Base-by-base conservation (phyloP, 1,284 basidiomycete genomes). In the Boletus sp. region DNA sequence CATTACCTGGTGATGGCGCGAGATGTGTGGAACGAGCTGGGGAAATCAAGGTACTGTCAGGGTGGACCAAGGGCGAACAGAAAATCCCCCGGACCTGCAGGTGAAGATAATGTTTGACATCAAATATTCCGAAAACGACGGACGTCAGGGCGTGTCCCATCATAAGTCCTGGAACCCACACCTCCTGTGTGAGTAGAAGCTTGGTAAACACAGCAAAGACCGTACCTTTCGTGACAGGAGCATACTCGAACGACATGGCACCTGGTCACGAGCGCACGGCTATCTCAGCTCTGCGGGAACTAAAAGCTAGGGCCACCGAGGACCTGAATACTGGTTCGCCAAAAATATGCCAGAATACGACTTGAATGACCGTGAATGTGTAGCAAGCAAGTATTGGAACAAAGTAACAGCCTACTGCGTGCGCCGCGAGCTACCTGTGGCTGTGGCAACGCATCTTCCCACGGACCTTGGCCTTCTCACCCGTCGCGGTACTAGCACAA, bases 31-130 rank as follows among this genome's bases (percentile, higher is more conserved):
- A 55, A 86, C 79, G 50, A 89, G 78, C 88, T 89, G 65, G 11
- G 53, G 40, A 52, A 10, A 54, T 46, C 55, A 44, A n/a, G n/a
- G n/a, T 37, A 48, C 8, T 64, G 55, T 68, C 53, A 60, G 52
- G 64, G 61, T 50, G 55, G 60, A 52, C 43, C 58, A 53, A 60
- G 47, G 44, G 23, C 11, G 52, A 49, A 53, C 21, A 46, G 25
- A 37, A 56, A 35, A 52, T 33, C 3, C 63, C 77, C n/a, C n/a
- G 62, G 62, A 86, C 89, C 76, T 94, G 93, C 8, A 95, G 80
- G 74, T 95, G 90, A 61, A 94, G 83, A 71, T 93, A 92, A 67
- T 95, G 89, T 75, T 96, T 95, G 63, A 93, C 78, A 71, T 94
- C 93, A 68, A 94, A 89, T 48, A 95, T 76, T 2, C 92, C 90